Percentiles rank a stretch among this genome's conserved stretches.
phyloP scores from a whole-genome alignment of 2,329 filamentous ascomycete genomes.

The Pseudocercospora vitis region DNA sequence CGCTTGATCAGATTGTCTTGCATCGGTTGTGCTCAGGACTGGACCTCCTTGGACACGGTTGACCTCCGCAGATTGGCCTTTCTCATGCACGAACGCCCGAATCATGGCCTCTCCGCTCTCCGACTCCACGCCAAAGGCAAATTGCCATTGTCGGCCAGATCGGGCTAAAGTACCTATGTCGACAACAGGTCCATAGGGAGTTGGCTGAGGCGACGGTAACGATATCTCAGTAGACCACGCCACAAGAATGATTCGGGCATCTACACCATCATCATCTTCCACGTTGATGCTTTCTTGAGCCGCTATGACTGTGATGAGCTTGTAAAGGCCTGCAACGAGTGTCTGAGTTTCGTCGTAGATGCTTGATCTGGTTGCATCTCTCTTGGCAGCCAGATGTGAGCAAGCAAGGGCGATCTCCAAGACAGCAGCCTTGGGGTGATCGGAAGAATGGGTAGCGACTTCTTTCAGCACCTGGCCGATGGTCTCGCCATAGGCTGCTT shows the following conservation, averaged over 20 bases:
- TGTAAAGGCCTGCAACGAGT: conserved; percentile 76
- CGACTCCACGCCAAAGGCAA: conserved; percentile 65
- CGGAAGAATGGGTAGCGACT: conserved; percentile 38
- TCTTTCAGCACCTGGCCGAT: conserved; percentile 46
- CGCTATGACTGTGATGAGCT: conserved; percentile 71
- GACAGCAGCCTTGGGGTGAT: conserved; percentile 40
- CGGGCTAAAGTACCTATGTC: conserved; percentile 50
- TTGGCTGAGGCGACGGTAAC: conserved; percentile 29
- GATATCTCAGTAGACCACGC: conserved; percentile 53
- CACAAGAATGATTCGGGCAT: conserved; percentile 72
- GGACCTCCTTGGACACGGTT: conserved; percentile 34
- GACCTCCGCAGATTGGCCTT: conserved; percentile 36
- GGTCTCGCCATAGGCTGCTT: conserved; percentile 46
- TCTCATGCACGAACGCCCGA: conserved; percentile 43
- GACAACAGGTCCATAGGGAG: conserved; percentile 51
- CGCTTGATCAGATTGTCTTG: conserved; percentile 3
- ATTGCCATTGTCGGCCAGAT: conserved; percentile 60
- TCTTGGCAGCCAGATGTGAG: conserved; percentile 58
- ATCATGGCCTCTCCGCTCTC: conserved; percentile 64
- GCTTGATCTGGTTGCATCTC: conserved; percentile 53
- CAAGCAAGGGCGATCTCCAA: conserved; percentile 64
- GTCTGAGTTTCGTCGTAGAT: conserved; percentile 69
- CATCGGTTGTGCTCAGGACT: conserved; percentile 5
- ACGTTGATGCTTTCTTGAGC: conserved; percentile 63
- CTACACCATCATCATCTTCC: conserved; percentile 68